Conservation (phyloP, 495 filamentous ascomycete genomes). For the Xylaria flabelliformis region DNA sequence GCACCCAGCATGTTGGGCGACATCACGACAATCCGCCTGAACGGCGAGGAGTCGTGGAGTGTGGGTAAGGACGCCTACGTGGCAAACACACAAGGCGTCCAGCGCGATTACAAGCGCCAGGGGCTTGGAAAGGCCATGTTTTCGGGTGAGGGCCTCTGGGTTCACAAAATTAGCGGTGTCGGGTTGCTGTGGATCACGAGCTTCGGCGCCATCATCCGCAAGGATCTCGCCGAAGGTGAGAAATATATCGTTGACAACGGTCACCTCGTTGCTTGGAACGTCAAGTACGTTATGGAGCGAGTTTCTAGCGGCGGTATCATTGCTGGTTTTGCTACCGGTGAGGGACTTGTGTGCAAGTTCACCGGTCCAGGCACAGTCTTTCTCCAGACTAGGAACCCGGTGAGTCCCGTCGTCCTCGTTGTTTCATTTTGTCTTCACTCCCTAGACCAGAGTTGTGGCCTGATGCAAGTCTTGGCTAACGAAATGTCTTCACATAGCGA, state of each 20-base stretch:
- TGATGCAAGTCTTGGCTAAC: constrained; percentile 27
- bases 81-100: constrained; percentile 75
- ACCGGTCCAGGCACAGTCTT: constrained; percentile 92
- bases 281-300: constrained; percentile 88
- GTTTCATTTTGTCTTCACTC: not conserved
- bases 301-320: constrained; percentile 89
- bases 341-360: constrained; percentile 94
- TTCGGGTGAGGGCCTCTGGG: constrained; percentile 88
- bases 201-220: constrained; percentile 93
- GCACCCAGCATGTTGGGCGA: constrained; percentile 84
- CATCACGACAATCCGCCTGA: constrained; percentile 78
- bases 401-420: constrained; percentile 39
- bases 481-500: constrained; percentile 37
- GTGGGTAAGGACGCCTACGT: constrained; percentile 84
- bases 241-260: constrained; percentile 94
- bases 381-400: constrained; percentile 89
- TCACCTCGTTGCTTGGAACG: constrained; percentile 97
- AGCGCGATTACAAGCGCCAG: constrained; percentile 85
- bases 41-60: constrained; percentile 73
- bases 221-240: constrained; percentile 84
- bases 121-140: constrained; percentile 92
- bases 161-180: constrained; percentile 81
- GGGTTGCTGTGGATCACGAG: constrained; percentile 89
- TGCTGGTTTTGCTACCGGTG: constrained; percentile 74
- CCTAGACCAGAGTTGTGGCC: not conserved